A percentile compares a stretch with the other conserved stretches of the same genome.
Evolutionary conservation across 805 yeast species (phyloP).

Genomic region (Brettanomyces bruxellensis): DNA sequence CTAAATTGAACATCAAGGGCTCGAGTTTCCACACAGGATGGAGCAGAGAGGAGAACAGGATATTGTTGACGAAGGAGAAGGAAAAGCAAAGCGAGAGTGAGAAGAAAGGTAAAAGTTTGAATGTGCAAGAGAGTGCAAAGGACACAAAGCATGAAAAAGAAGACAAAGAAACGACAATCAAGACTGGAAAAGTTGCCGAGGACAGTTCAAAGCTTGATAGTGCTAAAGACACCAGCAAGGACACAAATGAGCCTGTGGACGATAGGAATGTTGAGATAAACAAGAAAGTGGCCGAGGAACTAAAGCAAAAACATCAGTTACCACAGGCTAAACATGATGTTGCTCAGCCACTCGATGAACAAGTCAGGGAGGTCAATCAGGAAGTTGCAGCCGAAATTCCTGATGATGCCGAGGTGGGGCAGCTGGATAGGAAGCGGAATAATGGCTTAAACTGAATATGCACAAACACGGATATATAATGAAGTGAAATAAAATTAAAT

Average conservation of each 20-base stretch:
- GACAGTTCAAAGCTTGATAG: slow-evolving; percentile 1
- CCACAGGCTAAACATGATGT: slow-evolving; percentile 19
- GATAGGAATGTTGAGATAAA: slow-evolving; percentile 3
- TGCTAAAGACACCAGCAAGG: slow-evolving; percentile 1
- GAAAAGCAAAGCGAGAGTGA: not conserved
- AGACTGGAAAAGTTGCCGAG: not conserved
- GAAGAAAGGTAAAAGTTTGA: not conserved
- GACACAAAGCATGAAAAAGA: not conserved
- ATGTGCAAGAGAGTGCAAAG: not conserved
- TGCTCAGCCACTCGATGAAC: slow-evolving; percentile 21
- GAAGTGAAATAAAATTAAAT: no score
- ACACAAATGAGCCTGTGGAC: not conserved
- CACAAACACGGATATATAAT: no score
- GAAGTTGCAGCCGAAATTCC: not conserved
- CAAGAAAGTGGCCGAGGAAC: slow-evolving; percentile 15
- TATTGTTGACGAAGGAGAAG: not conserved
- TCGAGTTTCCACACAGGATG: slow-evolving; percentile 54
- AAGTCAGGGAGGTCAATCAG: slow-evolving; percentile 11
- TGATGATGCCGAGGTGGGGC: not conserved
- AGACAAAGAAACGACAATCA: not conserved
- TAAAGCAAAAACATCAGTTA: slow-evolving; percentile 14
- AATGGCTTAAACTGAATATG: not conserved
- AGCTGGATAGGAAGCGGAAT: not conserved
- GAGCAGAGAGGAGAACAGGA: slow-evolving; percentile 26
- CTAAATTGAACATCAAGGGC: slow-evolving; percentile 46